Percentiles rank a stretch among this genome's conserved stretches.
These are phyloP conservation scores for Coprinopsis strossmayeri DNA, from an alignment of 768 basidiomycete genomes.

Conservation along the genomic window DNA sequence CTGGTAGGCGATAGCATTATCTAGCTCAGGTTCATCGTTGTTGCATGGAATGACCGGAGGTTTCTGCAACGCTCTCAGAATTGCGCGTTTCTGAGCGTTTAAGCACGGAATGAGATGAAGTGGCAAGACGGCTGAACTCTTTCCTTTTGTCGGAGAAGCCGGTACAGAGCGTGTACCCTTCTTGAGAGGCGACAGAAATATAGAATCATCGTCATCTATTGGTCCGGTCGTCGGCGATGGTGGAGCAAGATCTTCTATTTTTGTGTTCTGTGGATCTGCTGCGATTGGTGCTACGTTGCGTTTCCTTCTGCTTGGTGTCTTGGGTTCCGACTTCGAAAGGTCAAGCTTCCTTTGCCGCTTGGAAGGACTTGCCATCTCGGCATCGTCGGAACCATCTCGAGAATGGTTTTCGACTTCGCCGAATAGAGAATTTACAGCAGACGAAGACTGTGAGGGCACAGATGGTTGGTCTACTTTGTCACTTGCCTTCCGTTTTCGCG, in stretches of 20 bases:
- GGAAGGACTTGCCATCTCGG: not conserved
- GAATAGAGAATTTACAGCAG: too few species aligned
- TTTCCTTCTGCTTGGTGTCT: constrained; percentile 4
- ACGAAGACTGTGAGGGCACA: too few species aligned
- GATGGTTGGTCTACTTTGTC: not conserved
- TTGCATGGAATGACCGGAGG: constrained; percentile 10
- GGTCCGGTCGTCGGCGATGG: not conserved
- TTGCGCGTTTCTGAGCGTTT: constrained; percentile 49
- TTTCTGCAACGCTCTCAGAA: constrained; percentile 39
- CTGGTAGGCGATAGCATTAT: constrained; percentile 46
- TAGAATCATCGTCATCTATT: not conserved
- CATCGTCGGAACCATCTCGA: not conserved
- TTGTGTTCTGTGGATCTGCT: not conserved
- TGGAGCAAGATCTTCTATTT: not conserved
- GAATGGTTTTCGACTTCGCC: not conserved
- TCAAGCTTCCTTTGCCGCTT: not conserved
- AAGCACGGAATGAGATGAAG: constrained; percentile 39
- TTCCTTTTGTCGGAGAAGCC: constrained; percentile 5
- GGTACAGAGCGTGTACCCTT: constrained; percentile 3
- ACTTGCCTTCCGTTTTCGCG: not conserved
- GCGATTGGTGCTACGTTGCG: not conserved
- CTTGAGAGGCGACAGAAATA: constrained; percentile 1
- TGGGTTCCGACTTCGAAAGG: not conserved
- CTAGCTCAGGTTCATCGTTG: constrained; percentile 26
- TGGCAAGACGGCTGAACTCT: constrained; percentile 20